Evolutionary conservation across 2,329 filamentous ascomycete genomes (phyloP).

Genomic region (Trichophyton mentagrophytes): DNA sequence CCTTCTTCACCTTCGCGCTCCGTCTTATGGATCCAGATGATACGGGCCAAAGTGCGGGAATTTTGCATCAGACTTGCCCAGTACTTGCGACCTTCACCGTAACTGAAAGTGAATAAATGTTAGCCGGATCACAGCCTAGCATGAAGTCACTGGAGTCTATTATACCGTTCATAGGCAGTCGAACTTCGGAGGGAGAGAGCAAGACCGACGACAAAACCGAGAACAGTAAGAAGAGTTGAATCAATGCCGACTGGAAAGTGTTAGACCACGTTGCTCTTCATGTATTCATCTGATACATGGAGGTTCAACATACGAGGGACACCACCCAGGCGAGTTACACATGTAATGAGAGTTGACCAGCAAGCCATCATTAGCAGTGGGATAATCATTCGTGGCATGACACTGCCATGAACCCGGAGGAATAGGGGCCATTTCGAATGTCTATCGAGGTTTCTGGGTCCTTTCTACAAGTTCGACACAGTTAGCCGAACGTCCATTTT

Average conservation of each 20-base stretch:
- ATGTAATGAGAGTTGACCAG: slow-evolving; percentile 56
- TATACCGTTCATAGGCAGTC: slow-evolving; percentile 59
- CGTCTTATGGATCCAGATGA: slow-evolving; percentile 67
- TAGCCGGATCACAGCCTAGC: not conserved
- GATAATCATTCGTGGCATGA: slow-evolving; percentile 60
- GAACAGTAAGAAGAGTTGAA: slow-evolving; percentile 56
- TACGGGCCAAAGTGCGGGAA: slow-evolving; percentile 48
- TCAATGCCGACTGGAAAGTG: slow-evolving; percentile 38
- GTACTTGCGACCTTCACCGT: slow-evolving; percentile 49
- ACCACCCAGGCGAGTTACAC: slow-evolving; percentile 36
- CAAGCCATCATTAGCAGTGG: slow-evolving; percentile 49
- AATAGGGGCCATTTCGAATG: slow-evolving; percentile 69
- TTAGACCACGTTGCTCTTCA: not conserved
- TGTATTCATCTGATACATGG: not conserved
- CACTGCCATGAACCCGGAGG: slow-evolving; percentile 61
- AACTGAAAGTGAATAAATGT: slow-evolving; percentile 20
- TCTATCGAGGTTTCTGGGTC: slow-evolving; percentile 54
- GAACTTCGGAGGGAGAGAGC: slow-evolving; percentile 65
- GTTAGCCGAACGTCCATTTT: not conserved
- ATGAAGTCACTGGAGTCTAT: not conserved
- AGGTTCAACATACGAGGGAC: not conserved
- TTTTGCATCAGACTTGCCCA: slow-evolving; percentile 47
- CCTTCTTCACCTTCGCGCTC: slow-evolving; percentile 46
- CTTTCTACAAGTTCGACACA: slow-evolving; percentile 11
- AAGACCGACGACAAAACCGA: slow-evolving; percentile 70